Conservation (phyloP, 2,329 filamentous ascomycete genomes). For the Phoma herbarum region DNA sequence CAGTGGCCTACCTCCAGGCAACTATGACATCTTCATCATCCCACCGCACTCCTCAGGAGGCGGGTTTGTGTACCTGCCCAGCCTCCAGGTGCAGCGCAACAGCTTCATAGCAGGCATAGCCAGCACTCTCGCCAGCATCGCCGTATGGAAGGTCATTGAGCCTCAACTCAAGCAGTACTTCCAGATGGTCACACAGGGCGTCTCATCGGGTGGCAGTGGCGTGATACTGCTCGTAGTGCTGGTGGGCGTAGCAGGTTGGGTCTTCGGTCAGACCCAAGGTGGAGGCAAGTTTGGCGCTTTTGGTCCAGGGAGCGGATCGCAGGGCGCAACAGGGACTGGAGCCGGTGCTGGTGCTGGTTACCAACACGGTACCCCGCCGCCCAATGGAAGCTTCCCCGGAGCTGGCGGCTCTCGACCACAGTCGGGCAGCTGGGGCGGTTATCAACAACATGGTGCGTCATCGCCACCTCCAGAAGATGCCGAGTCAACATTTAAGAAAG, state of each 20-base stretch:
- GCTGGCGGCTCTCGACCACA: conserved; percentile 44
- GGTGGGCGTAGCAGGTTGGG: conserved; percentile 82
- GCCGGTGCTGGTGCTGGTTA: conserved; percentile 43
- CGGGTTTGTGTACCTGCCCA: conserved; percentile 94
- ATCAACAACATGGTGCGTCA: conserved; percentile 44
- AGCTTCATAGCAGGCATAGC: conserved; percentile 90
- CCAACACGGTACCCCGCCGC: conserved; percentile 42
- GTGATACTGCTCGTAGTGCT: conserved; percentile 75
- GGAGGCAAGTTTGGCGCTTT: conserved; percentile 54
- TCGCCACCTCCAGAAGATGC: conserved; percentile 44
- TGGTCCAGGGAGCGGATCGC: conserved; percentile 38
- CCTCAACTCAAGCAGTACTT: conserved; percentile 80
- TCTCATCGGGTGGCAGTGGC: conserved; percentile 68
- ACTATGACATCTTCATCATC: conserved; percentile 97
- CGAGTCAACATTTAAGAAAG: conserved; percentile 44
- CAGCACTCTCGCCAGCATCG: conserved; percentile 75
- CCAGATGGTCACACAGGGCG: conserved; percentile 68
- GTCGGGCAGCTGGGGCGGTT: conserved; percentile 36
- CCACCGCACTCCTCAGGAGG: conserved; percentile 88
- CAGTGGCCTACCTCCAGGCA: conserved; percentile 79
- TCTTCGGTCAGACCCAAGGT: conserved; percentile 70
- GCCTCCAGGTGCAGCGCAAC: conserved; percentile 83
- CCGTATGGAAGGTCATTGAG: conserved; percentile 75
- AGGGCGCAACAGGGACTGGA: conserved; percentile 47
- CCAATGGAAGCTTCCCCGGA: conserved; percentile 47